Percentiles rank a stretch among this genome's conserved stretches.
Conservation (phyloP, 257 asterid species). For the Solanum etuberosum region DNA sequence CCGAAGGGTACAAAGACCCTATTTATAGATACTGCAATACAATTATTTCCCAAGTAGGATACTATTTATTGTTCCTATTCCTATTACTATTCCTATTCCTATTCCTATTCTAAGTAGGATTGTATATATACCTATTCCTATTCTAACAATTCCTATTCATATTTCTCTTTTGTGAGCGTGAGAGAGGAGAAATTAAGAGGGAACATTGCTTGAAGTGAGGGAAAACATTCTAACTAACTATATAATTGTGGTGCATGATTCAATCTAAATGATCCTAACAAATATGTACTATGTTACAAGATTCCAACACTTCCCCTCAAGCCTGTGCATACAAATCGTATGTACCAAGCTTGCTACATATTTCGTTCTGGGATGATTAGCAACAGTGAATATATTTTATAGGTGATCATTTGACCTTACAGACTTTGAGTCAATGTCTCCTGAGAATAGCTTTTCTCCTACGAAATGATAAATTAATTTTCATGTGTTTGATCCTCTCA, state of each 20-base stretch:
- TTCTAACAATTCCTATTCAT: not conserved
- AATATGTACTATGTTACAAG: not conserved
- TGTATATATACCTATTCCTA: too few relatives aligned
- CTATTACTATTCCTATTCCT: too few relatives aligned
- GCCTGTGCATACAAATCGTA: not conserved
- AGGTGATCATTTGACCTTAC: not conserved
- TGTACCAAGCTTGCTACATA: not conserved
- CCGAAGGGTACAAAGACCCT: too few relatives aligned
- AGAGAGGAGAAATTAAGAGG: not conserved
- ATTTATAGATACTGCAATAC: too few relatives aligned
- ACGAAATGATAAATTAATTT: not conserved
- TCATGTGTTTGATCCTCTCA: not conserved
- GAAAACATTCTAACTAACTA: not conserved
- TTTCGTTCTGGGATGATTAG: not conserved
- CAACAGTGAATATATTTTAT: not conserved
- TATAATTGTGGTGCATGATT: not conserved
- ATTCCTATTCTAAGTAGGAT: too few relatives aligned
- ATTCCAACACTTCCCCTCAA: not conserved
- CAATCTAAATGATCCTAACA: not conserved
- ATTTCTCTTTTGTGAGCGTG: not conserved
- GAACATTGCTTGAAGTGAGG: not conserved
- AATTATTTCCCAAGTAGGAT: too few relatives aligned
- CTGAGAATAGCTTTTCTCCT: not conserved
- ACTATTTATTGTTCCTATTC: too few relatives aligned
- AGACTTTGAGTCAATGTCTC: not conserved